These are phyloP conservation scores for Neoarthrinium moseri DNA, from an alignment of 2,329 filamentous ascomycete species.

Conservation along the genomic window DNA sequence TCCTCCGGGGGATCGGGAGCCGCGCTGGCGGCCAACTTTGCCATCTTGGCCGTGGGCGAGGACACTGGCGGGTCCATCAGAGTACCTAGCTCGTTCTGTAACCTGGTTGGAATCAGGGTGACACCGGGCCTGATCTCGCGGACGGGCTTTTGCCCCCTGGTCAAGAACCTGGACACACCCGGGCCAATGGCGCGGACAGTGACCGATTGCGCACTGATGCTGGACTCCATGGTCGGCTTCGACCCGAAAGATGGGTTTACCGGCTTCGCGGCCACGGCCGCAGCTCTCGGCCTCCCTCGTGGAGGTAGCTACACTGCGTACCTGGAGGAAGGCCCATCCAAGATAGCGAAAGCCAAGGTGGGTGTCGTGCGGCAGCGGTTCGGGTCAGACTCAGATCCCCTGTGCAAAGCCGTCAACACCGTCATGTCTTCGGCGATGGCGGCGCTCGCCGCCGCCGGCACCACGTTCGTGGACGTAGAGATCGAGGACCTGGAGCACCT, in stretches of 20 bases:
- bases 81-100: conserved; percentile 15
- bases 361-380: conserved; percentile 26
- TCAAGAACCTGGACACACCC: conserved; percentile 26
- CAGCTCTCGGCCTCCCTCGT: conserved; percentile 16
- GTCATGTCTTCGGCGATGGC: conserved; percentile 19
- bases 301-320: conserved; percentile 26
- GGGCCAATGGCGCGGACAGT: conserved; percentile 29
- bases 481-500: conserved; percentile 23
- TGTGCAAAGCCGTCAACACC: conserved; percentile 21
- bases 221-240: conserved; percentile 25
- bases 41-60: conserved; percentile 17
- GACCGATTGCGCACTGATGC: conserved; percentile 26
- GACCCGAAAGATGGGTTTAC: conserved; percentile 23
- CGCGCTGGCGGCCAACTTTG: conserved; percentile 19
- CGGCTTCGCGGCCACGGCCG: conserved; percentile 18
- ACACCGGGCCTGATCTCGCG: conserved; percentile 20
- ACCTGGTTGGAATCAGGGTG: conserved; percentile 18
- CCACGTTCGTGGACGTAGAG: conserved; percentile 23
- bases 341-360: conserved; percentile 19
- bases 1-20: conserved; percentile 18
- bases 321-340: conserved; percentile 13
- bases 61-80: conserved; percentile 20
- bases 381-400: conserved; percentile 18
- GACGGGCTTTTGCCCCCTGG: conserved; percentile 23
- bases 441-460: conserved; percentile 16